Conservation (phyloP, 139 green algal species). For the Tetradesmus obliquus region DNA sequence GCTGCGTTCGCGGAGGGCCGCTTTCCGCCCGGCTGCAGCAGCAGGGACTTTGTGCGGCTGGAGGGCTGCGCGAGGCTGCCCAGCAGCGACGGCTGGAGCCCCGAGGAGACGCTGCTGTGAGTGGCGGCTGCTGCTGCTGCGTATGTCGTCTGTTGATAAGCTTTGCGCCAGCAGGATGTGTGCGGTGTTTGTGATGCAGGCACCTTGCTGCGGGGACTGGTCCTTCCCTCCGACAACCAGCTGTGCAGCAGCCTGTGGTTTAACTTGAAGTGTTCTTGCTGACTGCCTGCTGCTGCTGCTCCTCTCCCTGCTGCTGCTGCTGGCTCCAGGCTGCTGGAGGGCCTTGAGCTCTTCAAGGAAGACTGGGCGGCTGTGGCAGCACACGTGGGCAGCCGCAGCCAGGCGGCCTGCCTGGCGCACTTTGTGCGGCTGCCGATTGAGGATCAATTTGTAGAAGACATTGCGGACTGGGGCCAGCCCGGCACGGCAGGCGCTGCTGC, state of each 20-base stretch:
- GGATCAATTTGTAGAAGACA: slow-evolving; percentile 83
- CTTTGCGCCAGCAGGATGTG: neutral
- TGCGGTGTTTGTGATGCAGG: neutral
- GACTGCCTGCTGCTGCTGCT: too few relatives aligned
- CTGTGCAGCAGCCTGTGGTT: too few relatives aligned
- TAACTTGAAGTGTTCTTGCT: too few relatives aligned
- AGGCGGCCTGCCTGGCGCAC: slow-evolving; percentile 87
- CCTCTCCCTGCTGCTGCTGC: slow-evolving; percentile 30
- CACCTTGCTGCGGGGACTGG: too few relatives aligned
- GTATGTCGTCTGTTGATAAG: neutral
- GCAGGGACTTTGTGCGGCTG: slow-evolving; percentile 90
- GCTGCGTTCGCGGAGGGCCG: slow-evolving; percentile 78
- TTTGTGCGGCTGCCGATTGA: slow-evolving; percentile 95
- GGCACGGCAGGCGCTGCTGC: neutral
- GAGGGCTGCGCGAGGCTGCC: slow-evolving; percentile 42
- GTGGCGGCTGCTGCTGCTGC: neutral
- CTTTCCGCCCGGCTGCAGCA: slow-evolving; percentile 79
- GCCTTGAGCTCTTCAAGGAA: slow-evolving; percentile 88
- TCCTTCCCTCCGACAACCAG: too few relatives aligned
- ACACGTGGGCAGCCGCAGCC: slow-evolving; percentile 86
- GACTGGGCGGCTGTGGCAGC: slow-evolving; percentile 88
- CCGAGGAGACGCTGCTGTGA: slow-evolving; percentile 67
- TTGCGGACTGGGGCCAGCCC: slow-evolving; percentile 52
- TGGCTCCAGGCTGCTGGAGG: slow-evolving; percentile 71
- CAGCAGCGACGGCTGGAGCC: slow-evolving; percentile 49